phyloP scores from a whole-genome alignment of 2,329 filamentous ascomycete species.

The Colletotrichum euphorbiae region DNA sequence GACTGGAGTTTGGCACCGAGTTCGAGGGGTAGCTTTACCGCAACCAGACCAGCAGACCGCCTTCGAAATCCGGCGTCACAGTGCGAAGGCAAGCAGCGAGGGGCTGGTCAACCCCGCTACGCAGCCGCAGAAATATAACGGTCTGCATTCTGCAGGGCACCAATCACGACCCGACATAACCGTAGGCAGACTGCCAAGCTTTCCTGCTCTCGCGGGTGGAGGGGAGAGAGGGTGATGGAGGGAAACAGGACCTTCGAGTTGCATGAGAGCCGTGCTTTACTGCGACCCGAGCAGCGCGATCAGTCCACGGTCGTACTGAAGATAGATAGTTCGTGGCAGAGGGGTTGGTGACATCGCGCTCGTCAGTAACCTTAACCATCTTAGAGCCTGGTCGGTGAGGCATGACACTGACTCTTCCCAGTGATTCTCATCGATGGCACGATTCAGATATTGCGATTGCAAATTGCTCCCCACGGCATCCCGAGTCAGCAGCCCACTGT shows the following conservation, averaged over 20 bases:
- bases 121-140: slow-evolving; percentile 36
- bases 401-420: slow-evolving; percentile 25
- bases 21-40: background rate
- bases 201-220: slow-evolving; percentile 13
- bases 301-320: too few species aligned
- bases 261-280: slow-evolving; percentile 23
- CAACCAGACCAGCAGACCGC: slow-evolving; percentile 9
- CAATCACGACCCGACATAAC: slow-evolving; percentile 29
- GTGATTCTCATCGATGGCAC: slow-evolving; percentile 1
- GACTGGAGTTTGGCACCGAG: too few species aligned
- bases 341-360: slow-evolving; percentile 8
- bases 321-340: background rate
- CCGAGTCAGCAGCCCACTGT: slow-evolving; percentile 36
- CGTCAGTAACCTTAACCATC: slow-evolving; percentile 8
- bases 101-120: slow-evolving; percentile 30
- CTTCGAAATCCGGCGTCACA: slow-evolving; percentile 20
- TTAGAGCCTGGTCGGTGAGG: background rate
- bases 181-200: slow-evolving; percentile 30
- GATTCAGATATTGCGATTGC: slow-evolving; percentile 26
- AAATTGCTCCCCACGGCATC: slow-evolving; percentile 34
- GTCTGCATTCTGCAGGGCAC: slow-evolving; percentile 37
- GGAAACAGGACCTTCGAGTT: slow-evolving; percentile 6
- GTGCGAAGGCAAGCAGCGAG: slow-evolving; percentile 28
- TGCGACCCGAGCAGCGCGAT: slow-evolving; percentile 27
- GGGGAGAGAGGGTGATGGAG: slow-evolving; percentile 3